Evolutionary conservation across 768 basidiomycete species (phyloP), one percentile per base, ranked within the genome.

Genomic region (Trametes villosa): DNA sequence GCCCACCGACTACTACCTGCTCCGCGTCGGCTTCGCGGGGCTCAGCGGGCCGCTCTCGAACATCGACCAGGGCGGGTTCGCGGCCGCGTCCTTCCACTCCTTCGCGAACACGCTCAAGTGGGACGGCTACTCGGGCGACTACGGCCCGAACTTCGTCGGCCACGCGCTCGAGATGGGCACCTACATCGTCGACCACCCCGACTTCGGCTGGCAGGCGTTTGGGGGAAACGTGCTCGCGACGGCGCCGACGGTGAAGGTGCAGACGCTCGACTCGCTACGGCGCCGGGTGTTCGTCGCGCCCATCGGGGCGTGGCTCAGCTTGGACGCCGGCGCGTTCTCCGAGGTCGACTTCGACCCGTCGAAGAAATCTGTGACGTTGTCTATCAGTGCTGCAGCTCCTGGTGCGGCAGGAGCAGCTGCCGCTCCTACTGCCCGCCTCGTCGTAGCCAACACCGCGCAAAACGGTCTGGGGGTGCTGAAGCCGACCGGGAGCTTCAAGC

Each of bases 121-220:
- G 81, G 83, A 85, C 62, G 84, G 70, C 2, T 84, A 84, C 66
- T 83, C 82, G 2, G 83, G 83, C 48, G 84, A 85, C 66, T 85
- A 84, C 64, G 84, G 84, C 46, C 84, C 84, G 8, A 83, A 83
- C 70, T 83, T 84, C 67, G 82, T 82, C 50, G 83, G 83, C 12
- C 81, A 81, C 67, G 65, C 79, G 6, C 79, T 84, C 76, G 80
- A 81, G 29, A 80, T 78, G 56, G 73, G 72, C 24, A 70, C 69
- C 17, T 73, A 68, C 61, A 78, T 85, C 65, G 70, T 84, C 60
- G 75, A 83, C 59, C 82, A 84, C 56, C 81, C 83, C 20, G 77
- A 79, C 63, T 84, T 84, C 65, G 84, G 83, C n/a, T 84, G 83
- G 83, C 83, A 84, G 68, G 83, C 83, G 9, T 83, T 84, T 64